Evolutionary conservation across 192 early-diverging fungal species (phyloP).

Genomic region (Coemansia guatemalensis): DNA sequence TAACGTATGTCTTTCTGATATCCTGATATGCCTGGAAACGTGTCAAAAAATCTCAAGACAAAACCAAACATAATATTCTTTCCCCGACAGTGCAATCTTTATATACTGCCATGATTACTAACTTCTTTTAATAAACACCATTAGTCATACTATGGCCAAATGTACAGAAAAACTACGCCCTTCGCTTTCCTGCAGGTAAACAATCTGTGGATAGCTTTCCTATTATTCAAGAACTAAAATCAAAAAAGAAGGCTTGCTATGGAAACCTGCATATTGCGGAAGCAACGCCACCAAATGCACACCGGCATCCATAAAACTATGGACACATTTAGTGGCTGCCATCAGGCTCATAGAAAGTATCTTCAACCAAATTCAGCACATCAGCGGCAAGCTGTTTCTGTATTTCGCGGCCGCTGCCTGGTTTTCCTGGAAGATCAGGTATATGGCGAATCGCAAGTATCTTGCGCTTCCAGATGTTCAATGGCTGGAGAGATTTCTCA

Average conservation of each 20-base stretch:
- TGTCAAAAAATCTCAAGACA: no score
- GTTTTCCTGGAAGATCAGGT: slow-evolving; percentile 33
- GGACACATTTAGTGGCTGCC: slow-evolving; percentile 19
- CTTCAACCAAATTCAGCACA: slow-evolving; percentile 61
- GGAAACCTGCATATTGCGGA: not conserved
- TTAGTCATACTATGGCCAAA: no score
- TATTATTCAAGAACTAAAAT: not conserved
- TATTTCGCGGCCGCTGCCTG: slow-evolving; percentile 35
- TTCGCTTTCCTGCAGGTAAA: no score
- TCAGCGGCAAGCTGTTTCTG: slow-evolving; percentile 60
- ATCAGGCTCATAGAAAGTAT: slow-evolving; percentile 54
- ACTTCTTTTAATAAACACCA: no score
- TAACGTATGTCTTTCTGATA: no score
- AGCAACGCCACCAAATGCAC: not conserved
- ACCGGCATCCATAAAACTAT: not conserved
- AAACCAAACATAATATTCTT: no score
- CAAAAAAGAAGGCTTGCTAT: not conserved
- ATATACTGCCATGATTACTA: no score
- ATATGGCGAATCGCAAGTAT: slow-evolving; percentile 33
- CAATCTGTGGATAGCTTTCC: no score
- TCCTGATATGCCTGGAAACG: no score
- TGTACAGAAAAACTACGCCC: no score
- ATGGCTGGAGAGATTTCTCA: slow-evolving; percentile 21
- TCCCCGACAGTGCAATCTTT: no score
- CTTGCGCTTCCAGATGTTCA: slow-evolving; percentile 46